phyloP scores from a whole-genome alignment of 768 basidiomycete species.

The Termitomyces sp. region DNA sequence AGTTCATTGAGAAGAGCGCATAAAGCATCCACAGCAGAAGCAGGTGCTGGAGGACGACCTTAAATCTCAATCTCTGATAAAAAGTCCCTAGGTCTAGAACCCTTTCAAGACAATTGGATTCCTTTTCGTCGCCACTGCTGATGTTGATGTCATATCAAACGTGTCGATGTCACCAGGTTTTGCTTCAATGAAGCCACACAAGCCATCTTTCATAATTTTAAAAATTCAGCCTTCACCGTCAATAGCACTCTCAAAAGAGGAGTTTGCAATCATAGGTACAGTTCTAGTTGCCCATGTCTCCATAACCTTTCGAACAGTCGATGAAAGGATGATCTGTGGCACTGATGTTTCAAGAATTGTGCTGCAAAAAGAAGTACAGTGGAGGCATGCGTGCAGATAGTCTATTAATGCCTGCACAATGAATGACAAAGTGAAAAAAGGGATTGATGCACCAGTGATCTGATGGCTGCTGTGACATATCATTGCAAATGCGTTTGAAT shows the following conservation, averaged over 20 bases:
- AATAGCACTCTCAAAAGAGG: neutral
- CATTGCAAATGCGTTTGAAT: slow-evolving; percentile 17
- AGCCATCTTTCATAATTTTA: neutral
- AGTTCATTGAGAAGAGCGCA: slow-evolving; percentile 9
- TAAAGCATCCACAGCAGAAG: neutral
- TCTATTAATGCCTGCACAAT: slow-evolving; percentile 20
- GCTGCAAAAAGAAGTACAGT: neutral
- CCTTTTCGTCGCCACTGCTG: neutral
- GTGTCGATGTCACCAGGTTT: neutral
- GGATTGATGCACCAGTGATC: slow-evolving; percentile 12
- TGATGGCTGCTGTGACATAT: neutral
- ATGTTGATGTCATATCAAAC: neutral
- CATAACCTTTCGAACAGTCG: too few species aligned
- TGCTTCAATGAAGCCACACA: neutral
- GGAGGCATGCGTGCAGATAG: neutral
- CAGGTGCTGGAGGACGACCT: slow-evolving; percentile 1
- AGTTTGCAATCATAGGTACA: neutral
- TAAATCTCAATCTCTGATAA: slow-evolving; percentile 18
- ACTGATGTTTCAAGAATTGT: neutral
- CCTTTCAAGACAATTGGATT: neutral
- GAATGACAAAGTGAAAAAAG: slow-evolving; percentile 21
- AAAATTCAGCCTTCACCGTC: slow-evolving; percentile 16
- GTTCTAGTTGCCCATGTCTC: too few species aligned
- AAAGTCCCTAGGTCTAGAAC: slow-evolving; percentile 14
- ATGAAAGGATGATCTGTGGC: too few species aligned